Evolutionary conservation across 345 rosid genomes (phyloP), one percentile per base, ranked within the genome.

Genomic region (Balakata baccata): DNA sequence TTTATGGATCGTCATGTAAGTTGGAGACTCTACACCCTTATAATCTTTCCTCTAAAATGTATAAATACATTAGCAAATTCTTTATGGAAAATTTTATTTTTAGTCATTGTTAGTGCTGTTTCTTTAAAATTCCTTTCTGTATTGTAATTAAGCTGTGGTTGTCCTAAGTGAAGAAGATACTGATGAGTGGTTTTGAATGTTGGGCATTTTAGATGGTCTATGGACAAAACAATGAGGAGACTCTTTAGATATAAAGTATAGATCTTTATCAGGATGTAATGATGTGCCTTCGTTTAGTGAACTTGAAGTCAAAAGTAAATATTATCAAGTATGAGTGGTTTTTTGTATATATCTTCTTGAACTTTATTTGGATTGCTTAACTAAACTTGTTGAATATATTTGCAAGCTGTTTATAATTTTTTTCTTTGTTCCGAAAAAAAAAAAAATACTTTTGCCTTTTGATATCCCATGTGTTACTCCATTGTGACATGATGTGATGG

Each of bases 1-100:
- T 77, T 74, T 95, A 57, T 95, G 98, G 99, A 83, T 95, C 59
- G 73, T 80, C 72, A 10, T 89, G 99, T 95, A 84, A 92, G 97
- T 84, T 70, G 41, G 45, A 74, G 13, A 34, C 38, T 59, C 9
- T 56, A 12, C 9, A 18, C 63, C 17, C 61, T 17, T 52, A 52
- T 66, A 22, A 56, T 9, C 23, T 45, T 3, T 45, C 49, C 41
- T 25, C 8, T 41, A 11, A 68, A 43, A 18, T 47, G 37, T 67
- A 4, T 54, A 34, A 41, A 2, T n/a, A n/a, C n/a, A n/a, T 9
- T 57, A 12, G 8, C 5, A 10, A 18, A 9, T 54, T 68, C 41
- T 37, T 52, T 52, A 17, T 18, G 39, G 17, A 14, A 60, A 60
- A 29, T 20, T 49, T 50, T 50, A 52, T 51, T 51, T 64, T 38